Evolutionary conservation across 257 asterid genomes (phyloP).

Genomic region (Capsicum pubescens): DNA sequence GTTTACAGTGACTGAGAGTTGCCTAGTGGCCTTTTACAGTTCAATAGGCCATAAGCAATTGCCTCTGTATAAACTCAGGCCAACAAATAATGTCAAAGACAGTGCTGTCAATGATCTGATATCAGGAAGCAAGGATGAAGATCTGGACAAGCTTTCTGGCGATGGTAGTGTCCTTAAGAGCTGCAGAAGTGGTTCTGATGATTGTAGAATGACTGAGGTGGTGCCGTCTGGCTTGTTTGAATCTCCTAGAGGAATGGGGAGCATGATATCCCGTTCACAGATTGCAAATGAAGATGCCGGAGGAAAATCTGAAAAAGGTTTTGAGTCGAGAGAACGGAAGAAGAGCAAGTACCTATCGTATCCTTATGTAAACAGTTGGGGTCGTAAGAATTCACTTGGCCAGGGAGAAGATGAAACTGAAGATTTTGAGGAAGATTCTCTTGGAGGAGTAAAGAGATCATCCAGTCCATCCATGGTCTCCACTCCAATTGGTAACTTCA

Average conservation of each 20-base stretch:
- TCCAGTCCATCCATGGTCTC: slow-evolving; percentile 30
- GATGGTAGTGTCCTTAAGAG: slow-evolving; percentile 21
- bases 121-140: slow-evolving; percentile 30
- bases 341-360: slow-evolving; percentile 86
- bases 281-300: not conserved
- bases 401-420: slow-evolving; percentile 43
- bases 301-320: slow-evolving; percentile 41
- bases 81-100: slow-evolving; percentile 32
- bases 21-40: slow-evolving; percentile 61
- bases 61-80: slow-evolving; percentile 62
- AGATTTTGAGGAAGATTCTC: slow-evolving; percentile 36
- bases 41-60: slow-evolving; percentile 72
- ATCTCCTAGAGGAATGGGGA: slow-evolving; percentile 17
- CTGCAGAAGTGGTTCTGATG: slow-evolving; percentile 30
- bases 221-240: slow-evolving; percentile 20
- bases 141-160: slow-evolving; percentile 27
- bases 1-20: slow-evolving; percentile 48
- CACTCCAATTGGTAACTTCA: slow-evolving; percentile 30
- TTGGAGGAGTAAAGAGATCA: slow-evolving; percentile 21
- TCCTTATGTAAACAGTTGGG: slow-evolving; percentile 60
- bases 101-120: slow-evolving; percentile 11
- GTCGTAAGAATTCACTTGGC: slow-evolving; percentile 31
- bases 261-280: slow-evolving; percentile 7
- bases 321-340: slow-evolving; percentile 63
- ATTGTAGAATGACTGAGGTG: slow-evolving; percentile 30